Base-by-base conservation (phyloP, 495 filamentous ascomycete genomes). In the Daldinia concentrica region DNA sequence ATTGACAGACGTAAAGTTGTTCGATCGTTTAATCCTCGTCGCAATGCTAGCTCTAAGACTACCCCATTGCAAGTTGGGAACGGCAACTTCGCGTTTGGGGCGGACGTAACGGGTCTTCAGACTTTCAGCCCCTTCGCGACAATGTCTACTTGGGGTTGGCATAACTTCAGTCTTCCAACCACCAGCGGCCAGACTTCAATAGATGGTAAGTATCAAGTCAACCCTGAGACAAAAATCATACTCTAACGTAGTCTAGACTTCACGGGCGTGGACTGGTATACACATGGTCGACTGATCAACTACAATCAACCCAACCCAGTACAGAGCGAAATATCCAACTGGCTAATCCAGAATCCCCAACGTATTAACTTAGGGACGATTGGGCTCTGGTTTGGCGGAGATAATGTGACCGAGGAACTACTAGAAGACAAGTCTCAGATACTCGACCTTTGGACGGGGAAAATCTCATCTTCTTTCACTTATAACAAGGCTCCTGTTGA, bases 61-160 rank as follows among this genome's bases (percentile, higher is more conserved):
- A 86, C 84, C 1, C 84, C 84, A 1, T 76, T 88, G 64, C 85
- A 86, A 74, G 84, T 87, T 2, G 85, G 84, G 32, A 86, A 86
- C 74, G 84, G 86, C n/a, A 84, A 87, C 69, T 86, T 88, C 66
- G 85, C 84, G 45, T 88, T 87, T 57, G 85, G 85, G 3, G 82
- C 80, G 7, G 86, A 87, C 67, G 66, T 86, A 8, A 86, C 85
- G 5, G 85, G 86, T 8, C 66, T 87, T 4, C 86, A 90, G 76
- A 90, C 86, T 17, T 89, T 89, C 78, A 82, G 85, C 68, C 85
- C 87, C 15, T 88, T 87, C 71, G 84, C 80, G 45, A 88, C 82
- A 6, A 78, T 89, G 64, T 86, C 83, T 2, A 83, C 82, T 6
- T 87, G 83, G 84, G 83, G 84, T 7, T 88, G 85, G 86, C 85